A percentile compares a stretch with the other conserved stretches of the same genome.
Evolutionary conservation across 371 early-diverging fungal genomes (phyloP).

Genomic region (Mortierella polycephala): DNA sequence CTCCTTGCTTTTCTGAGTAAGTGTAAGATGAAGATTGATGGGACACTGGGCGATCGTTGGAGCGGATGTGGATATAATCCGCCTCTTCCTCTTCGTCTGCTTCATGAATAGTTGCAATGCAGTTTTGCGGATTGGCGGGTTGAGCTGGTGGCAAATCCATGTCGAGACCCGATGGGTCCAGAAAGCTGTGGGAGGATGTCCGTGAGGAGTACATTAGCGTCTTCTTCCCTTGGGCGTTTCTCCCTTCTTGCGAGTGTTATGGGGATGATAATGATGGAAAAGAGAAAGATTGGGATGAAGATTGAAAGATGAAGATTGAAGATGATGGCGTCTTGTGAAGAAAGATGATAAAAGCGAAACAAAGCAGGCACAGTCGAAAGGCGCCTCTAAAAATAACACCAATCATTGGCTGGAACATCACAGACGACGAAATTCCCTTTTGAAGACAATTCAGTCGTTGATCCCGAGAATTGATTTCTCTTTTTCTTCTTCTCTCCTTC

Average conservation of each 20-base stretch:
- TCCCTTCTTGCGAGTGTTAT: too few species aligned
- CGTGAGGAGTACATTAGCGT: constrained; percentile 12
- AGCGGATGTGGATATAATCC: constrained; percentile 39
- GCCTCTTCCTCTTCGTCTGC: constrained; percentile 42
- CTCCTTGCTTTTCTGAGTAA: constrained; percentile 20
- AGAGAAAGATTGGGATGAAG: too few species aligned
- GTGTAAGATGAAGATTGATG: background rate
- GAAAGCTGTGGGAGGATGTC: constrained; percentile 33
- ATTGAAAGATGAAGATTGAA: too few species aligned
- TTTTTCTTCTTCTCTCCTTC: background rate
- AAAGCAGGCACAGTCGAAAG: too few species aligned
- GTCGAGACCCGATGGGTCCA: constrained; percentile 47
- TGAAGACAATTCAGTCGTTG: background rate
- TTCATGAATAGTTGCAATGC: constrained; percentile 48
- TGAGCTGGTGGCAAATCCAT: constrained; percentile 43
- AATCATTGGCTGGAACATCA: too few species aligned
- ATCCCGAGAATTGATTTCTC: background rate
- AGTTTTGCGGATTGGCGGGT: constrained; percentile 2
- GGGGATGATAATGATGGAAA: too few species aligned
- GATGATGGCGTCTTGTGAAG: too few species aligned
- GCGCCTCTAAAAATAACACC: too few species aligned
- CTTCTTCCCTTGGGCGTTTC: too few species aligned
- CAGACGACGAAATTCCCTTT: too few species aligned
- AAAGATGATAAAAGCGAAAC: too few species aligned
- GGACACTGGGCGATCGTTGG: constrained; percentile 2